These are phyloP conservation scores for Aspergillus leporis DNA, from an alignment of 495 filamentous ascomycete species.

Conservation along the genomic window DNA sequence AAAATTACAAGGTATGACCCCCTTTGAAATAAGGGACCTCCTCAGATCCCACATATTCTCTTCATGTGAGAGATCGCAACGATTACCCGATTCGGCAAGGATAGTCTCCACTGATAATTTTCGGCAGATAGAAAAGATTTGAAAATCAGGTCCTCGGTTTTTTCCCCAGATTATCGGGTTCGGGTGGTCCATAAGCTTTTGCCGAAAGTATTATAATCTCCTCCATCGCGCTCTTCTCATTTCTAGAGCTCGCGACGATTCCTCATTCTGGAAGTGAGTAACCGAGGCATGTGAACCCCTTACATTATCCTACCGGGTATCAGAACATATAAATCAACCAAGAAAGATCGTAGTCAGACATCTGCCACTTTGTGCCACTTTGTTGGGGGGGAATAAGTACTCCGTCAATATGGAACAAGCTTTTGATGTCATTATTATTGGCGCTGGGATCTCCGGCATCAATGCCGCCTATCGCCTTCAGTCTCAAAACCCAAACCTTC, in stretches of 20 bases:
- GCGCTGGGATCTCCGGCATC: constrained; percentile 75
- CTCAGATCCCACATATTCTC: too few relatives aligned
- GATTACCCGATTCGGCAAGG: constrained; percentile 7
- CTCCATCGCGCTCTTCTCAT: background rate
- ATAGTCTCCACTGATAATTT: background rate
- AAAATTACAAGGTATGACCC: background rate
- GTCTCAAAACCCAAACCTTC: constrained; percentile 50
- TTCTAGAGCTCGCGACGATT: constrained; percentile 3
- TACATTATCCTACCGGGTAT: background rate
- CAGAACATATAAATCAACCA: constrained; percentile 9
- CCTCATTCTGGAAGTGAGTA: constrained; percentile 4
- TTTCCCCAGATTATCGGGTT: background rate
- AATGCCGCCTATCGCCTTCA: constrained; percentile 73
- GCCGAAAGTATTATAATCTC: background rate
- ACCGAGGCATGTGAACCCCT: constrained; percentile 36
- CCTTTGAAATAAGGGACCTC: background rate
- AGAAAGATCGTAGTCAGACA: background rate
- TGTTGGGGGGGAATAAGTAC: background rate
- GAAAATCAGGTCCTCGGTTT: background rate
- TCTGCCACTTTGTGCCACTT: background rate
- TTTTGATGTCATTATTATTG: constrained; percentile 68
- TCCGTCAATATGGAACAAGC: constrained; percentile 24
- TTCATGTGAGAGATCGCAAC: constrained; percentile 17
- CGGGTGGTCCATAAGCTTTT: background rate
- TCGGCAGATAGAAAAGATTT: background rate